Conservation (phyloP, 1,284 basidiomycete species). For the Ustilago esculenta region DNA sequence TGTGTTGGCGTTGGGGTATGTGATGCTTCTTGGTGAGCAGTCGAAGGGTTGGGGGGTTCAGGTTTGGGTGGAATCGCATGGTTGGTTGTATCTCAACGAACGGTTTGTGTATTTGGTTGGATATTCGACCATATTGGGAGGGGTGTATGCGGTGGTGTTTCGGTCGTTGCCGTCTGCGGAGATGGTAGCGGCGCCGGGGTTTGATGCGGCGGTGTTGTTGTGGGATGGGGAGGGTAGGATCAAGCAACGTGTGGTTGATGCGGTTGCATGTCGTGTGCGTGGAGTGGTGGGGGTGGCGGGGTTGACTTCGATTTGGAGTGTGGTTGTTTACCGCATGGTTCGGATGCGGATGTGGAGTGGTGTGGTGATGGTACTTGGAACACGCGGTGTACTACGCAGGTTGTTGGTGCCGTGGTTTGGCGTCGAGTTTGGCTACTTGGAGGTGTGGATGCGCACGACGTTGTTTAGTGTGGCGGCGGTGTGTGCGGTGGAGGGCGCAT, state of each 20-base stretch:
- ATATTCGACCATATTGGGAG: slow-evolving; percentile 20
- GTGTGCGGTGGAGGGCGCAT: slow-evolving; percentile 39
- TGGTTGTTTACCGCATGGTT: slow-evolving; percentile 24
- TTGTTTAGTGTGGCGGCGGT: slow-evolving; percentile 34
- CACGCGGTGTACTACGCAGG: slow-evolving; percentile 35
- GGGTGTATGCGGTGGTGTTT: slow-evolving; percentile 29
- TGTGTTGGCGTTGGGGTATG: slow-evolving; percentile 25
- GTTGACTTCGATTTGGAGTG: slow-evolving; percentile 19
- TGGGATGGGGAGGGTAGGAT: slow-evolving; percentile 15
- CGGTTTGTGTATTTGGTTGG: slow-evolving; percentile 40
- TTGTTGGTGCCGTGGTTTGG: slow-evolving; percentile 56
- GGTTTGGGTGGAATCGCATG: slow-evolving; percentile 47
- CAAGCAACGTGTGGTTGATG: slow-evolving; percentile 27
- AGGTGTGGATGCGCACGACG: slow-evolving; percentile 19
- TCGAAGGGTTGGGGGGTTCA: slow-evolving; percentile 38
- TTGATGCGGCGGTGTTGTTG: slow-evolving; percentile 18
- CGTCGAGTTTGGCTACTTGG: slow-evolving; percentile 29
- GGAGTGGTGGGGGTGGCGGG: slow-evolving; percentile 6
- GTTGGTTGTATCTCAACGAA: slow-evolving; percentile 56
- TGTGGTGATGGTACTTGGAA: slow-evolving; percentile 43
- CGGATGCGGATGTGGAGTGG: slow-evolving; percentile 49
- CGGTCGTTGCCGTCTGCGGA: slow-evolving; percentile 17
- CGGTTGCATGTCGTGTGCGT: slow-evolving; percentile 9
- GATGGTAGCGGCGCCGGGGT: slow-evolving; percentile 19
- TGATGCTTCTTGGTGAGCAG: slow-evolving; percentile 6